These are phyloP conservation scores for Acanthamoeba royreba DNA, from an alignment of 208 protist genomes.

Conservation along the genomic window DNA sequence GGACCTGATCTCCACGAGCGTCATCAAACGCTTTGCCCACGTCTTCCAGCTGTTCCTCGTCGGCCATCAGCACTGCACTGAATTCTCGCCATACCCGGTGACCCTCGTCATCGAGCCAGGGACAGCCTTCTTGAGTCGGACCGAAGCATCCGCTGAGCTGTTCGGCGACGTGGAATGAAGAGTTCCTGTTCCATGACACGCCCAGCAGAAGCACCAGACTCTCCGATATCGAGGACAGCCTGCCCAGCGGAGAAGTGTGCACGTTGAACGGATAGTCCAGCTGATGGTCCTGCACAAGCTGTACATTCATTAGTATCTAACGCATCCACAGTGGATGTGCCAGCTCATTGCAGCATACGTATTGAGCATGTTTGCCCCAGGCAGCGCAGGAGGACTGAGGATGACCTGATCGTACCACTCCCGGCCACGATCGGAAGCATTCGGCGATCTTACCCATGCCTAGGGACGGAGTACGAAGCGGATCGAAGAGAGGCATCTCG, in stretches of 20 bases:
- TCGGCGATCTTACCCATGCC: neutral
- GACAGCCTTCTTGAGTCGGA: neutral
- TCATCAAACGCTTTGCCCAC: neutral
- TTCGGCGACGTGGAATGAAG: neutral
- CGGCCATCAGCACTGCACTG: neutral
- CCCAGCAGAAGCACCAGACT: neutral
- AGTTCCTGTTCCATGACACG: neutral
- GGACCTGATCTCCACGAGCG: neutral
- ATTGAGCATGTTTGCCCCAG: neutral
- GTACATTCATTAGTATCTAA: neutral
- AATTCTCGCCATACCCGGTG: neutral
- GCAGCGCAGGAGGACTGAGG: neutral
- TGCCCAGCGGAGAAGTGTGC: neutral
- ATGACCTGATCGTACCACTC: neutral
- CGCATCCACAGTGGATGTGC: no score
- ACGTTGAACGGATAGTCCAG: neutral
- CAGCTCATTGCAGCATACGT: neutral
- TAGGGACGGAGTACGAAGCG: neutral
- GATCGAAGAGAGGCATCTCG: neutral
- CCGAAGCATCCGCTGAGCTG: neutral
- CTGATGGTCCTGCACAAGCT: neutral
- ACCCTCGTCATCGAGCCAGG: neutral
- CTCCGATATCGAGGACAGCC: neutral
- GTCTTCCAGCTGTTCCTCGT: neutral
- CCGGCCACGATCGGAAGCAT: neutral